Evolutionary conservation across 352 stramenopile species (phyloP).

Genomic region (Phytophthora hybrid): DNA sequence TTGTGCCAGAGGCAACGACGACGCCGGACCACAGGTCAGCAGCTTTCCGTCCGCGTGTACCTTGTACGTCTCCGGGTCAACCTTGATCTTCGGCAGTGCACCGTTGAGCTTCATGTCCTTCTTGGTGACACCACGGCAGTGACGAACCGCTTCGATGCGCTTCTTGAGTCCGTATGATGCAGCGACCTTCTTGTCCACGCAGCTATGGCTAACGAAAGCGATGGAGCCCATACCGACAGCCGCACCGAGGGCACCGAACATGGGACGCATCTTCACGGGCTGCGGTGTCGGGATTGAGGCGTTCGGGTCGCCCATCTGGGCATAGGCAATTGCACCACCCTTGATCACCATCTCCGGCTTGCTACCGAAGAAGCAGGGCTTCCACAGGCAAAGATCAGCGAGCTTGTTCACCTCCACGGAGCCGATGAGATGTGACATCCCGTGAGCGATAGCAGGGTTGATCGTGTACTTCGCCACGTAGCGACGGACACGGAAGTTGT

Average conservation of each 20-base stretch:
- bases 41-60: conserved; percentile 92
- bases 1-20: conserved; percentile 91
- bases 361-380: conserved; percentile 94
- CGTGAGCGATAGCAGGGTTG: conserved; percentile 97
- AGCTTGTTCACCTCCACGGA: conserved; percentile 94
- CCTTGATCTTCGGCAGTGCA: conserved; percentile 92
- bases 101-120: conserved; percentile 98
- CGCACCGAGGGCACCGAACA: conserved; percentile 89
- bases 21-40: conserved; percentile 89
- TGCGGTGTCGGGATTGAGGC: conserved; percentile 97
- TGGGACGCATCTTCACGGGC: conserved; percentile 95
- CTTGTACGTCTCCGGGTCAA: conserved; percentile 97
- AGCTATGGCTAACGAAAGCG: conserved; percentile 92
- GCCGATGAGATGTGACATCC: conserved; percentile 96
- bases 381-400: conserved; percentile 96
- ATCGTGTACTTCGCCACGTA: conserved; percentile 99
- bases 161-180: conserved; percentile 90
- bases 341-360: conserved; percentile 98
- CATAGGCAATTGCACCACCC: conserved; percentile 93
- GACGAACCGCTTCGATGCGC: conserved; percentile 80
- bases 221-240: conserved; percentile 77
- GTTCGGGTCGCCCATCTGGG: conserved; percentile 98
- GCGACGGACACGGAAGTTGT: conserved; percentile 96
- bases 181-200: conserved; percentile 72
- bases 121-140: conserved; percentile 92